Evolutionary conservation across 768 basidiomycete genomes (phyloP).

Genomic region (Phlegmacium glaucopus): DNA sequence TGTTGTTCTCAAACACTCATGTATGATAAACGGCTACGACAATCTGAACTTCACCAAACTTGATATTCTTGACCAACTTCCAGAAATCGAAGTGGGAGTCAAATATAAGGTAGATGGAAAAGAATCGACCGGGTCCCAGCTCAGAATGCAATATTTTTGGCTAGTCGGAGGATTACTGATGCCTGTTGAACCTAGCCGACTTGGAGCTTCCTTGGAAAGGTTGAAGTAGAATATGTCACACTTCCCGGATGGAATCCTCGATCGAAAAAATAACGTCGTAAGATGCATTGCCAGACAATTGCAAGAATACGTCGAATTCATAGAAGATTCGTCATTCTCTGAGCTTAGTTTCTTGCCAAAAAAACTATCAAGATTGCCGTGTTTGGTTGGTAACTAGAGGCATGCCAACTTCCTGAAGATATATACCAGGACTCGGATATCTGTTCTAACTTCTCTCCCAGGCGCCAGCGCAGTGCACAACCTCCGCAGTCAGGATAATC

Average conservation of each 20-base stretch:
- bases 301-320: conserved; percentile 84
- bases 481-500: too few species aligned
- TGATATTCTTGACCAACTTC: conserved; percentile 81
- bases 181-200: conserved; percentile 55
- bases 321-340: conserved; percentile 81
- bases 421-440: too few species aligned
- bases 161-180: neutral
- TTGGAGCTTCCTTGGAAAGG: conserved; percentile 73
- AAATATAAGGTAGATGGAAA: conserved; percentile 78
- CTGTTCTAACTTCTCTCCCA: too few species aligned
- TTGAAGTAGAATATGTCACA: conserved; percentile 84
- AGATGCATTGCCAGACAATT: conserved; percentile 78
- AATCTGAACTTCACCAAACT: conserved; percentile 93
- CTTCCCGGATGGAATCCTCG: conserved; percentile 84
- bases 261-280: conserved; percentile 65
- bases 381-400: too few species aligned
- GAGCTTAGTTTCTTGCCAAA: too few species aligned
- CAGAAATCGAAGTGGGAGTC: conserved; percentile 85
- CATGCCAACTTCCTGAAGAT: too few species aligned
- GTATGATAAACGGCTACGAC: conserved; percentile 95
- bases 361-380: too few species aligned
- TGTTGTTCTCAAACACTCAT: conserved; percentile 91
- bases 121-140: conserved; percentile 81
- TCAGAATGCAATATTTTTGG: conserved; percentile 42
- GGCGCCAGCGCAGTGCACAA: too few species aligned